Evolutionary conservation across 352 stramenopile species (phyloP).

Genomic region (Globisporangium sylvaticum): DNA sequence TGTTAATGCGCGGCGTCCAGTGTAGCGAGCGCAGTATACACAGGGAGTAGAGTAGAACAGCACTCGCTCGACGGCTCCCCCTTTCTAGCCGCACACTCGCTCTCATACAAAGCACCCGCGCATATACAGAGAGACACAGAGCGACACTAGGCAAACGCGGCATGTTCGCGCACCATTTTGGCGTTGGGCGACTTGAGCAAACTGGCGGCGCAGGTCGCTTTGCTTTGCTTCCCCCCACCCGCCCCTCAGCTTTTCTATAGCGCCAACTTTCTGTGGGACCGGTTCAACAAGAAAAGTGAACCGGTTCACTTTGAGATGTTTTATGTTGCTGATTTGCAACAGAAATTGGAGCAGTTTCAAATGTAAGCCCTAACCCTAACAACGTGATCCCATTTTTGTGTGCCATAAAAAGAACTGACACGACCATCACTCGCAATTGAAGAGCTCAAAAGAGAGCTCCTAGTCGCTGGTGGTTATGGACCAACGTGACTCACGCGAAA

Average conservation of each 20-base stretch:
- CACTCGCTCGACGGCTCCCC: neutral
- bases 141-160: neutral
- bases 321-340: neutral
- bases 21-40: neutral
- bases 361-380: too few species aligned
- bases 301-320: neutral
- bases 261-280: neutral
- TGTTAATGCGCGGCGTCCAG: neutral
- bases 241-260: neutral
- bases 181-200: constrained; percentile 19
- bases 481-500: neutral
- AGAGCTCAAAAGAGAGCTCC: neutral
- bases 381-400: too few species aligned
- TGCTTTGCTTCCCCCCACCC: constrained; percentile 6
- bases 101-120: neutral
- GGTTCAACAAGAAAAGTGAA: neutral
- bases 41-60: neutral
- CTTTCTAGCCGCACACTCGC: neutral
- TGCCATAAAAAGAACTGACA: neutral
- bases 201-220: constrained; percentile 8
- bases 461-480: too few species aligned
- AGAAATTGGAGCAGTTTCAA: neutral
- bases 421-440: constrained; percentile 6
- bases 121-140: neutral
- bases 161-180: constrained; percentile 13